Evolutionary conservation across 257 asterid genomes (phyloP).

Genomic region (Jacaranda copaia): DNA sequence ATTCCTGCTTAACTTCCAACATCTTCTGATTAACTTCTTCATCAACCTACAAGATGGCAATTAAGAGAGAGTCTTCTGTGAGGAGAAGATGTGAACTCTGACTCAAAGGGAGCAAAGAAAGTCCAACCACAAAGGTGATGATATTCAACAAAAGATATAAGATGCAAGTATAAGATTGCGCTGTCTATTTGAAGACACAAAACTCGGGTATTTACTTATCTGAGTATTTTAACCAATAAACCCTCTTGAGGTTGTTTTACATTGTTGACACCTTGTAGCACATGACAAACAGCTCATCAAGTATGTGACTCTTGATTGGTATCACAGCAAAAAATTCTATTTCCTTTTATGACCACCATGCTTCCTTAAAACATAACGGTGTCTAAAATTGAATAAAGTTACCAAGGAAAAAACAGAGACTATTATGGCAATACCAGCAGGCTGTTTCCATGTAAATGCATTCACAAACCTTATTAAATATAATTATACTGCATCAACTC

Average conservation of each 20-base stretch:
- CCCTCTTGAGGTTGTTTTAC: too few species aligned
- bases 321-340: background rate
- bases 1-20: conserved; percentile 51
- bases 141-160: too few species aligned
- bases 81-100: too few species aligned
- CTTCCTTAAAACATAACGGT: background rate
- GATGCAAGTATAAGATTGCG: too few species aligned
- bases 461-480: background rate
- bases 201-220: too few species aligned
- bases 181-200: too few species aligned
- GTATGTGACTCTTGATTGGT: background rate
- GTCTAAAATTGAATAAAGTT: background rate
- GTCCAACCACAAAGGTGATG: too few species aligned
- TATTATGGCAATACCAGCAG: background rate
- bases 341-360: background rate
- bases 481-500: background rate
- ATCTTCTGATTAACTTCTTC: conserved; percentile 54
- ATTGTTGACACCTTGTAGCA: background rate
- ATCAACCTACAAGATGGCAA: conserved; percentile 51
- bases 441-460: background rate
- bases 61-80: conserved; percentile 31
- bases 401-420: conserved; percentile 3
- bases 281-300: background rate
- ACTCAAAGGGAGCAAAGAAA: too few species aligned
- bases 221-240: too few species aligned